phyloP scores from a whole-genome alignment of 345 rosid genomes.

The Brassica incana region DNA sequence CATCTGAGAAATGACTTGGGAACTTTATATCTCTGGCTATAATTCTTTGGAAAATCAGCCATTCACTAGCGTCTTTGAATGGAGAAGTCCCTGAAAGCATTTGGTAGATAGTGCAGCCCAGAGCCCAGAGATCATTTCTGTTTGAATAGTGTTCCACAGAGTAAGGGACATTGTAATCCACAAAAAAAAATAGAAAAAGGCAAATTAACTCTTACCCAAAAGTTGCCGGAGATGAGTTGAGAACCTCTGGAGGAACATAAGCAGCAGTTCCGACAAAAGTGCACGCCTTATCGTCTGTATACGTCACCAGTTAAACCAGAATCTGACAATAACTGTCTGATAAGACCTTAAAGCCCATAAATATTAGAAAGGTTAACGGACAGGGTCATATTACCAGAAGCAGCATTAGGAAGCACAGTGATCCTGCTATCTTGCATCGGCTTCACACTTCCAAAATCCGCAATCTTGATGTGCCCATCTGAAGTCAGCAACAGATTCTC shows the following conservation, averaged over 20 bases:
- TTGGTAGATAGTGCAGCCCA: conserved; percentile 99
- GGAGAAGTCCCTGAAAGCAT: conserved; percentile 99
- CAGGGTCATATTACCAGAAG: conserved; percentile 60
- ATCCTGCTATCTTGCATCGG: conserved; percentile 91
- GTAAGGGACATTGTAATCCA: conserved; percentile 21
- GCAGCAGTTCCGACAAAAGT: conserved; percentile 98
- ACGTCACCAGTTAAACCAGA: conserved; percentile 23
- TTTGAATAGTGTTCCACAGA: conserved; percentile 44
- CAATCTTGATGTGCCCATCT: conserved; percentile 92
- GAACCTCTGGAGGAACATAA: conserved; percentile 98
- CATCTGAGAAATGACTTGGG: conserved; percentile 85
- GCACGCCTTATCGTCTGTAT: conserved; percentile 86
- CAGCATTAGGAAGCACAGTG: conserved; percentile 94
- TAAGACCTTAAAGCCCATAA: conserved; percentile 21
- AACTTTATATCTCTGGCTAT: conserved; percentile 90
- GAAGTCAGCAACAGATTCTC: conserved; percentile 83
- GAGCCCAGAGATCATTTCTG: conserved; percentile 99
- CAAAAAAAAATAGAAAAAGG: background rate
- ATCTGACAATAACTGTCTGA: conserved; percentile 27
- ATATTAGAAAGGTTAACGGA: conserved; percentile 3
- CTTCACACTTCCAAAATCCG: conserved; percentile 98
- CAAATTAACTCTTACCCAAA: conserved; percentile 60
- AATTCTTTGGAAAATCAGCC: conserved; percentile 96
- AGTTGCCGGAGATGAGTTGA: conserved; percentile 97
- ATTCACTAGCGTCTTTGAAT: conserved; percentile 96